Evolutionary conservation across 192 early-diverging fungal species (phyloP).

Genomic region (Coemansia sp.): DNA sequence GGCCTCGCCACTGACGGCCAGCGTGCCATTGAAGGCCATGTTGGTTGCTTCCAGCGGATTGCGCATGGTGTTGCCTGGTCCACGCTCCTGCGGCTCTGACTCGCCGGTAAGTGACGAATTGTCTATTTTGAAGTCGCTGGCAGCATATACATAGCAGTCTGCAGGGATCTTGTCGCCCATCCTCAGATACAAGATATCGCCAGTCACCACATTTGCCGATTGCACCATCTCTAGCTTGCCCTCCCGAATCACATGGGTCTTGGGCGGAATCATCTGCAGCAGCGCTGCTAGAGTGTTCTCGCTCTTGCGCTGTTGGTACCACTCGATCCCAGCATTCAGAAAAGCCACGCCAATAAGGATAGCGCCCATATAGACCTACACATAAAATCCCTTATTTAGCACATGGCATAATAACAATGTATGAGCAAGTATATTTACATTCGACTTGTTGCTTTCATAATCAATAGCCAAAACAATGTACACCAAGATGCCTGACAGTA

Average conservation of each 20-base stretch:
- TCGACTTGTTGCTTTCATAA: conserved; percentile 67
- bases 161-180: conserved; percentile 96
- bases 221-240: conserved; percentile 64
- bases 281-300: conserved; percentile 87
- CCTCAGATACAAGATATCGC: conserved; percentile 84
- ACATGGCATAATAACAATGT: no score
- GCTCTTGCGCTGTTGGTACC: conserved; percentile 88
- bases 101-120: conserved; percentile 97
- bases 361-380: conserved; percentile 81
- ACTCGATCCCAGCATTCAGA: conserved; percentile 89
- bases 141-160: conserved; percentile 76
- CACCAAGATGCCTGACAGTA: conserved; percentile 74
- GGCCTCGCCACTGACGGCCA: conserved; percentile 79
- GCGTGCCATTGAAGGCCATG: conserved; percentile 85
- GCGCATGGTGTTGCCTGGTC: conserved; percentile 58
- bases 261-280: conserved; percentile 84
- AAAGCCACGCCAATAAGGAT: conserved; percentile 87
- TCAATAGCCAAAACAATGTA: conserved; percentile 83
- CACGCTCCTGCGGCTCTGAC: conserved; percentile 88
- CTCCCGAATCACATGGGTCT: conserved; percentile 78
- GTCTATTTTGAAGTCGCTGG: conserved; percentile 91
- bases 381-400: no score
- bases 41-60: conserved; percentile 94
- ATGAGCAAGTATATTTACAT: no score
- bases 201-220: conserved; percentile 74